Base-by-base conservation (phyloP, 345 rosid species). In the Dimocarpus longan region DNA sequence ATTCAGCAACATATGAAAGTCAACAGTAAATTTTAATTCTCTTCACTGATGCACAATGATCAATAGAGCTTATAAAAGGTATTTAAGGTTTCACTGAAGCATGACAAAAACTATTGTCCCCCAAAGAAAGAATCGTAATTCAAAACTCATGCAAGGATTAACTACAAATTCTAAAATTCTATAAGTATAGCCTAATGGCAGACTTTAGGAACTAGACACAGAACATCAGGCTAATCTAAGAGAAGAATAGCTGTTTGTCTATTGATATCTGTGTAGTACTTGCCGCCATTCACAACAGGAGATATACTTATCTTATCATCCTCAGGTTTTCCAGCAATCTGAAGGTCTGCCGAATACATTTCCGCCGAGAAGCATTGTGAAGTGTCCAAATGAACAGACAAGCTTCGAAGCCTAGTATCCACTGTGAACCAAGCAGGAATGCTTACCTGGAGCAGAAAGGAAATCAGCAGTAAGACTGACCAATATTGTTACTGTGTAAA, bases 341-440 rank as follows among this genome's bases (percentile, higher is more conserved):
- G 90, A 74, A 97, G 96, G 84, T 97, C 99, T 66, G 90, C 93
- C 37, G 98, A 91, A 89, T 97, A 97, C 99, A 97, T 93, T 88
- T 94, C 98, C 0, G 99, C 99, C 13, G 98, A 88, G 85, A 97
- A 97, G 91, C 99, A 97, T 78, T 97, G 99, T 37, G 99, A 98
- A 10, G 96, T 92, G 75, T 97, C 99, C 88, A 97, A 89, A 89
- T 97, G 98, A 74, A 94, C 68, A 65, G 98, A 93, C 88, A 97
- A 89, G 86, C 96, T 89, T 78, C 99, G 98, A 81, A 94, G 97
- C 87, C 97, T 87, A 28, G 97, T 88, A 82, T 97, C 99, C 83
- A 92, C 93, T 62, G 93, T 87, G 86, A 92, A 97, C 99, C 99
- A 97, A 19, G 98, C 91, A 84, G 99, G 99, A 83, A 97, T 88